phyloP scores from a whole-genome alignment of 1,284 basidiomycete species.

The Phaffia rhodozyma region DNA sequence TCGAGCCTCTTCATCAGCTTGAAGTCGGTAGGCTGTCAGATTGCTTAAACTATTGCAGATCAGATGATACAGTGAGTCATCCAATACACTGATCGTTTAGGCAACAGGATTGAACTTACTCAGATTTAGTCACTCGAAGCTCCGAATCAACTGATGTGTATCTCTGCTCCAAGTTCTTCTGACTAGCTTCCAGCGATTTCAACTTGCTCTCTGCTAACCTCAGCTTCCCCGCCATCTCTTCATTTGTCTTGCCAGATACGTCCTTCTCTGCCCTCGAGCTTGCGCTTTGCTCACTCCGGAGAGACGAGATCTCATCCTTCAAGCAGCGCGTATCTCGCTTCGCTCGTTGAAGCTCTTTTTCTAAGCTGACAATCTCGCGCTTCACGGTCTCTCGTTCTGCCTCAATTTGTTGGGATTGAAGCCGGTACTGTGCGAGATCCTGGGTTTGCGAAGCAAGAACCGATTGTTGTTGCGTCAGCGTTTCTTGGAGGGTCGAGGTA shows the following conservation, averaged over 20 bases:
- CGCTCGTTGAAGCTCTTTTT: background rate
- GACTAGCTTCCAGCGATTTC: no score
- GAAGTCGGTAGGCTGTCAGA: no score
- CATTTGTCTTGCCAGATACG: background rate
- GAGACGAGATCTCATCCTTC: constrained; percentile 6
- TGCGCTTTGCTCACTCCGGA: background rate
- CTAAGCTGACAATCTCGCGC: background rate
- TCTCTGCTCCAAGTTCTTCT: no score
- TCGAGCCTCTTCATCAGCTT: no score
- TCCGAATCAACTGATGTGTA: no score
- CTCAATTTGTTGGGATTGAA: background rate
- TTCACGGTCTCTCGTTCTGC: background rate
- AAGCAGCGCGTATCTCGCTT: constrained; percentile 12
- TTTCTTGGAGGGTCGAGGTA: background rate
- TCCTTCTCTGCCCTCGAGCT: background rate
- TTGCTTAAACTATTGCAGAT: no score
- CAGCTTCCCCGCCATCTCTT: no score
- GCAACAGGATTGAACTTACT: no score
- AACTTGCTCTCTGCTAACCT: no score
- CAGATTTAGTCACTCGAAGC: no score
- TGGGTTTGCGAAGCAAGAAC: background rate
- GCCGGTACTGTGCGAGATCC: background rate
- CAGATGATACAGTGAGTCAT: no score
- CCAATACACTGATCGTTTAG: no score
- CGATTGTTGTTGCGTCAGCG: constrained; percentile 1